Evolutionary conservation across 164 flowering plant genomes (phyloP).

Genomic region (Buxus sempervirens): DNA sequence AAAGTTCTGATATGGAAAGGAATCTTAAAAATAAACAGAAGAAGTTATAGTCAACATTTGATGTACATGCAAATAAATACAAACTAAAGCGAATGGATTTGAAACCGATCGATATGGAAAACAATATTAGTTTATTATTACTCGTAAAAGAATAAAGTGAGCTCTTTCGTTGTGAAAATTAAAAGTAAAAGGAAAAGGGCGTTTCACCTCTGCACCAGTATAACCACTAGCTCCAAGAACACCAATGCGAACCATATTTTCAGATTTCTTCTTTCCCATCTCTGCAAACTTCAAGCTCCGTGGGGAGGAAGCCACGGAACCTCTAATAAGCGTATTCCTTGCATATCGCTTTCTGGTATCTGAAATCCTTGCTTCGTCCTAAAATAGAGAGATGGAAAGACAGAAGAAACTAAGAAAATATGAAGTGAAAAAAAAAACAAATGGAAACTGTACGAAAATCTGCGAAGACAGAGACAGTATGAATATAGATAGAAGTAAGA

Average conservation of each 20-base stretch:
- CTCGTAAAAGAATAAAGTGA: neutral
- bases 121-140: neutral
- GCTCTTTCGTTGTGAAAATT: neutral
- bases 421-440: no score
- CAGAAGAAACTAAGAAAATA: neutral
- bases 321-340: slow-evolving; percentile 27
- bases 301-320: slow-evolving; percentile 35
- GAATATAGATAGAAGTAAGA: neutral
- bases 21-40: no score
- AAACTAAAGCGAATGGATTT: neutral
- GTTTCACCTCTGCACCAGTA: slow-evolving; percentile 87
- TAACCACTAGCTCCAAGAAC: slow-evolving; percentile 99
- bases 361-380: slow-evolving; percentile 31
- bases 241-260: slow-evolving; percentile 60
- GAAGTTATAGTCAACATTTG: neutral
- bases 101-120: neutral
- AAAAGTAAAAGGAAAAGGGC: neutral
- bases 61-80: no score
- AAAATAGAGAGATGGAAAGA: slow-evolving; percentile 14
- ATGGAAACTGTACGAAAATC: no score
- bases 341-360: slow-evolving; percentile 15
- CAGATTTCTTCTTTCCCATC: slow-evolving; percentile 21
- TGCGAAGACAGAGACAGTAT: no score
- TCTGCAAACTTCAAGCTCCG: slow-evolving; percentile 30
- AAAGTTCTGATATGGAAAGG: no score